These are phyloP conservation scores for Bipolaris sorokiniana DNA, from an alignment of 2,329 filamentous ascomycete genomes.

Conservation along the genomic window DNA sequence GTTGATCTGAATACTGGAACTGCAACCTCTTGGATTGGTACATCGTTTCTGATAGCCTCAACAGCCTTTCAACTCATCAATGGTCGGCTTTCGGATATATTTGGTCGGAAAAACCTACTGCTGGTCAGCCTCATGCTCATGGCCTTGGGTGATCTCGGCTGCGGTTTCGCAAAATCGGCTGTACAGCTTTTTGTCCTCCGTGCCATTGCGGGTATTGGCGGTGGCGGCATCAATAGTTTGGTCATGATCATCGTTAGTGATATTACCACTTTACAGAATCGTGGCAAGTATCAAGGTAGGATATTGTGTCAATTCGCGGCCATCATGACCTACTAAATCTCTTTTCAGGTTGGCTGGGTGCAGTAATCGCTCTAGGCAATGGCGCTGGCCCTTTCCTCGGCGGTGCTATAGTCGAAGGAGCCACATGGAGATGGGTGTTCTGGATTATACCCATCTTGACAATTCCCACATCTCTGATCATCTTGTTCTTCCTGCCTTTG, in stretches of 20 bases:
- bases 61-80: conserved; percentile 70
- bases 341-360: conserved; percentile 22
- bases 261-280: conserved; percentile 41
- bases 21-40: conserved; percentile 64
- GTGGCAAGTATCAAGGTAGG: conserved; percentile 46
- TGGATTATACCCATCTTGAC: conserved; percentile 29
- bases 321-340: background rate
- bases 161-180: conserved; percentile 62
- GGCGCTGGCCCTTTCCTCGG: conserved; percentile 27
- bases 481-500: conserved; percentile 42
- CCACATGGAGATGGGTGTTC: conserved; percentile 25
- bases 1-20: conserved; percentile 46
- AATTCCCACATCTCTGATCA: conserved; percentile 15
- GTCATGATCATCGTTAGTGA: conserved; percentile 49
- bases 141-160: conserved; percentile 63
- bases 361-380: conserved; percentile 28
- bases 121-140: conserved; percentile 60
- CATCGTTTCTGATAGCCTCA: conserved; percentile 61
- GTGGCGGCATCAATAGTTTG: conserved; percentile 61
- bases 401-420: conserved; percentile 25
- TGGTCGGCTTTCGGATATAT: conserved; percentile 66
- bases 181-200: conserved; percentile 68
- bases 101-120: conserved; percentile 57
- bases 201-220: conserved; percentile 63
- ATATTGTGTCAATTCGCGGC: rapidly evolving